Conservation (phyloP, 2,329 filamentous ascomycete genomes). For the Paracoccidioides brasiliensis region DNA sequence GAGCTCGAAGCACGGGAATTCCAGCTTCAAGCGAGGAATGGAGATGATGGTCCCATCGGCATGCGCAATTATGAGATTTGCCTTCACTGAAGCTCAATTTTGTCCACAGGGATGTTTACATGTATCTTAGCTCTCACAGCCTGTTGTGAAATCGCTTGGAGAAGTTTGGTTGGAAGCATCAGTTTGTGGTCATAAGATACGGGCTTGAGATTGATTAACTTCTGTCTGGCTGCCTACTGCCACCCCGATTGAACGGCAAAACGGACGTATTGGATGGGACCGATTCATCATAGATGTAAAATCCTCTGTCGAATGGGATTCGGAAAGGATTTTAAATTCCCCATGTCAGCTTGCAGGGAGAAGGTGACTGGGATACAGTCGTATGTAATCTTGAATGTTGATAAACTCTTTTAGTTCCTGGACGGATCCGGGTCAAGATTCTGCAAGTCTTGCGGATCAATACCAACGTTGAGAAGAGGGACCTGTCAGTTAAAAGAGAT, state of each 20-base stretch:
- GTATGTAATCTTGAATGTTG: background rate
- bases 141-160: background rate
- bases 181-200: background rate
- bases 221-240: too few species aligned
- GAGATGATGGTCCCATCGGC: background rate
- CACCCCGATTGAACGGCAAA: too few species aligned
- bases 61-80: background rate
- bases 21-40: background rate
- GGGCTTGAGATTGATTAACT: background rate
- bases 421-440: slow-evolving; percentile 8
- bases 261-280: too few species aligned
- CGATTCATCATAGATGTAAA: background rate
- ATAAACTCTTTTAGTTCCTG: slow-evolving; percentile 1
- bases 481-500: slow-evolving; percentile 5
- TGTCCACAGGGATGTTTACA: background rate
- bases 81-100: background rate
- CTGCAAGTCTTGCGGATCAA: slow-evolving; percentile 17
- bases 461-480: slow-evolving; percentile 11
- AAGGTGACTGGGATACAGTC: background rate
- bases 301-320: background rate
- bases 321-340: background rate
- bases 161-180: background rate
- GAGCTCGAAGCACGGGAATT: too few species aligned
- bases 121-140: background rate
- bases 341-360: background rate